Evolutionary conservation across 768 basidiomycete species (phyloP).

Genomic region (Lenzites betulinus): DNA sequence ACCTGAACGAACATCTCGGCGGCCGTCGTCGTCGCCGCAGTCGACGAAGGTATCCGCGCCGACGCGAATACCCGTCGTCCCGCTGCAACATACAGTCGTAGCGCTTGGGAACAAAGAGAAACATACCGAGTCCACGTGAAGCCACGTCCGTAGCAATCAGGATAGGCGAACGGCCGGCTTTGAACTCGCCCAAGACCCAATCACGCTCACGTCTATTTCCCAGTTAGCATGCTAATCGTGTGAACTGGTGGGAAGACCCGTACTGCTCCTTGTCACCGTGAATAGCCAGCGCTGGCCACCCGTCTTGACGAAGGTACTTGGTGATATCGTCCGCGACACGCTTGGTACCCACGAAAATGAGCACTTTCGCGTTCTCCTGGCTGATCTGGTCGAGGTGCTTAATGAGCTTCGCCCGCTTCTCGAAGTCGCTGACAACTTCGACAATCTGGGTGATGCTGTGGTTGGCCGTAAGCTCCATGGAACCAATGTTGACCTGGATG

Average conservation of each 20-base stretch:
- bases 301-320: slow-evolving; percentile 95
- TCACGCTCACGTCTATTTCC: slow-evolving; percentile 86
- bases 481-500: slow-evolving; percentile 99
- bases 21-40: slow-evolving; percentile 6
- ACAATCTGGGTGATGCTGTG: slow-evolving; percentile 97
- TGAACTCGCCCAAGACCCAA: slow-evolving; percentile 98
- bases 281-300: slow-evolving; percentile 99
- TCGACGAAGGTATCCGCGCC: slow-evolving; percentile 10
- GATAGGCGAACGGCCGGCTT: slow-evolving; percentile 95
- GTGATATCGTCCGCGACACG: slow-evolving; percentile 98
- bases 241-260: slow-evolving; percentile 34
- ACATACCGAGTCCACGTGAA: slow-evolving; percentile 99
- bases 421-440: slow-evolving; percentile 95
- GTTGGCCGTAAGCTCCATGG: slow-evolving; percentile 97
- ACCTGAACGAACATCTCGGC: slow-evolving; percentile 34
- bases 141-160: slow-evolving; percentile 99
- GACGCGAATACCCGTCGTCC: slow-evolving; percentile 33
- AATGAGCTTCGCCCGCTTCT: slow-evolving; percentile 94
- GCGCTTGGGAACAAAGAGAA: slow-evolving; percentile 50
- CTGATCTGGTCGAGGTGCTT: slow-evolving; percentile 98
- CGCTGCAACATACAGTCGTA: slow-evolving; percentile 37
- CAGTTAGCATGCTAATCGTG: not conserved
- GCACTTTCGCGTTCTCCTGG: slow-evolving; percentile 94
- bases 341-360: slow-evolving; percentile 98
- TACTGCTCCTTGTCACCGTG: slow-evolving; percentile 99